Evolutionary conservation across 805 yeast species (phyloP).

Genomic region (Zygosaccharomyces pseudorouxii): DNA sequence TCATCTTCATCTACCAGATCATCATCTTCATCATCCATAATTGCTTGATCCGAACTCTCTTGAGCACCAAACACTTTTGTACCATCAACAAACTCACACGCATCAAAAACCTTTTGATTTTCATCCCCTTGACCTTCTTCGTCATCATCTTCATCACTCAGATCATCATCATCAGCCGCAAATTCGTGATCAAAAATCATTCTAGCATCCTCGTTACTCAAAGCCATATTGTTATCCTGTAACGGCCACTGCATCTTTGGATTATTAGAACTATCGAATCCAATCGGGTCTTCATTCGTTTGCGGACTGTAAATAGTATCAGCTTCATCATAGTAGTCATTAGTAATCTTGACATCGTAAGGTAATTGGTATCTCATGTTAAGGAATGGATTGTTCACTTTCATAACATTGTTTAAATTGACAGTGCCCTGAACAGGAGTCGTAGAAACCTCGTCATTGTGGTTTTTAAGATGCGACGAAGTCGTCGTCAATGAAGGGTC

Average conservation of each 20-base stretch:
- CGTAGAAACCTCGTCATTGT: constrained; percentile 4
- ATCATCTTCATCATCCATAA: constrained; percentile 16
- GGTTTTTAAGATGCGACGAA: constrained; percentile 10
- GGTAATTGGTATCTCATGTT: constrained; percentile 8
- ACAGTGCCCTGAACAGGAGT: constrained; percentile 27
- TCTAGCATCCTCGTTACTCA: constrained; percentile 30
- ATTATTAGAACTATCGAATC: constrained; percentile 17
- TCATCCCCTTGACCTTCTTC: constrained; percentile 9
- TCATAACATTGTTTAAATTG: constrained; percentile 25
- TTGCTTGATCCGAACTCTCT: constrained; percentile 9
- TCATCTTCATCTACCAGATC: constrained; percentile 23
- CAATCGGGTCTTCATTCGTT: constrained; percentile 15
- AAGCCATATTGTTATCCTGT: constrained; percentile 24
- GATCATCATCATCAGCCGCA: constrained; percentile 24
- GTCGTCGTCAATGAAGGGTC: constrained; percentile 35
- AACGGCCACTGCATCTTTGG: constrained; percentile 24
- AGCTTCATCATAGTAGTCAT: constrained; percentile 12
- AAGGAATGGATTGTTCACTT: constrained; percentile 18
- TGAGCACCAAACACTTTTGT: constrained; percentile 2
- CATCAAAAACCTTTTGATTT: constrained; percentile 5
- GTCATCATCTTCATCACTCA: constrained; percentile 27
- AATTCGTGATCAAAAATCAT: constrained; percentile 32
- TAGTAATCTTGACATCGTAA: constrained; percentile 17
- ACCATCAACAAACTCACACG: constrained; percentile 16
- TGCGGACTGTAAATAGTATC: constrained; percentile 17